Evolutionary conservation across 495 filamentous ascomycete genomes (phyloP).

Genomic region (Parathielavia appendiculata): DNA sequence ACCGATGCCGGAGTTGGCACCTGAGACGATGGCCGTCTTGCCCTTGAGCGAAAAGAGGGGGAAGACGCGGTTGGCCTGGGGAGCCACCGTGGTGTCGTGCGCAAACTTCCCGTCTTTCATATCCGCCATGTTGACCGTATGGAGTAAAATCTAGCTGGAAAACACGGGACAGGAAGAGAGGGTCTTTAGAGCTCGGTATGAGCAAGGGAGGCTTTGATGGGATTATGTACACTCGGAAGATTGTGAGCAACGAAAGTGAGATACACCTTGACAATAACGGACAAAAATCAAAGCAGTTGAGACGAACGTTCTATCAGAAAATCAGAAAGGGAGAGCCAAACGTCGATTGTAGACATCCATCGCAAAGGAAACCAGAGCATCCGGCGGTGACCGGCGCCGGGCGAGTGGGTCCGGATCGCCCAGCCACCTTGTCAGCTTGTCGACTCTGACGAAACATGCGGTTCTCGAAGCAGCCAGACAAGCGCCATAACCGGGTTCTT

Average conservation of each 20-base stretch:
- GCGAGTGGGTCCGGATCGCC: background rate
- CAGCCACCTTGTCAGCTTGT: background rate
- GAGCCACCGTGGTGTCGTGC: slow-evolving; percentile 56
- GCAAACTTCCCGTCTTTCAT: slow-evolving; percentile 53
- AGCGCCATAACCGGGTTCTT: too few relatives aligned
- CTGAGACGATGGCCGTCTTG: slow-evolving; percentile 78
- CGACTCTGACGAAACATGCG: background rate
- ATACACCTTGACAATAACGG: too few relatives aligned
- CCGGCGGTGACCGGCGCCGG: too few relatives aligned
- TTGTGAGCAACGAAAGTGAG: too few relatives aligned
- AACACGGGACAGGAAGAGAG: background rate
- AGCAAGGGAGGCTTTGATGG: background rate
- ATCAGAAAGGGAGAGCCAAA: background rate
- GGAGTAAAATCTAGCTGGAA: background rate
- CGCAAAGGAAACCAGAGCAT: too few relatives aligned
- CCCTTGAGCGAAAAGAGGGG: slow-evolving; percentile 81
- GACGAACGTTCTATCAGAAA: background rate
- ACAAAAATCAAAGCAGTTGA: too few relatives aligned
- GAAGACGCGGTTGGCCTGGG: slow-evolving; percentile 58
- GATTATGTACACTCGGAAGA: too few relatives aligned
- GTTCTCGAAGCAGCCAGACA: too few relatives aligned
- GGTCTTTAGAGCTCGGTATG: background rate
- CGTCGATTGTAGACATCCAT: background rate
- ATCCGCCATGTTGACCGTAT: slow-evolving; percentile 35
- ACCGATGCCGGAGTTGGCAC: slow-evolving; percentile 78